Evolutionary conservation across 2,329 filamentous ascomycete genomes (phyloP).

Genomic region (Diaporthe sp.): DNA sequence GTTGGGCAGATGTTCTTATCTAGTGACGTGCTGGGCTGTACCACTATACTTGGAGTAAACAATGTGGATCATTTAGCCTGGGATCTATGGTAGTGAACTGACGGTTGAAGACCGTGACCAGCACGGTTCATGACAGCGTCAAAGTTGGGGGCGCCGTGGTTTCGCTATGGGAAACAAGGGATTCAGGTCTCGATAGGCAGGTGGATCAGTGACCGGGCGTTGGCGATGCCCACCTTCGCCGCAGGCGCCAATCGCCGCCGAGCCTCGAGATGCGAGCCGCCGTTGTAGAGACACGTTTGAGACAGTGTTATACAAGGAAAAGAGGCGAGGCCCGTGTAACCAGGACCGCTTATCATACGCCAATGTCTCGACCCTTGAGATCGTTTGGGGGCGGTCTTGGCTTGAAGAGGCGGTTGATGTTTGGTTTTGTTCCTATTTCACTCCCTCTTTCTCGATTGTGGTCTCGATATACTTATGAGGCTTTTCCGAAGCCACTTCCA

Average conservation of each 20-base stretch:
- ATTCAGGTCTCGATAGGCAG: not conserved
- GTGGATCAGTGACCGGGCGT: not conserved
- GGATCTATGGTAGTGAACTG: too few relatives aligned
- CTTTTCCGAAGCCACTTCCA: not conserved
- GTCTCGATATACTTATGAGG: not conserved
- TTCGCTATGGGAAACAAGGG: not conserved
- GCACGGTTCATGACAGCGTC: not conserved
- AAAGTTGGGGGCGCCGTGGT: not conserved
- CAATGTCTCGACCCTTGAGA: not conserved
- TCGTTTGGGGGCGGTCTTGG: conserved; percentile 10
- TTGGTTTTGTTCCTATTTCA: not conserved
- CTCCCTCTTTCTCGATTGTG: not conserved
- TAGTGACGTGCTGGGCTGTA: too few relatives aligned
- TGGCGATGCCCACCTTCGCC: not conserved
- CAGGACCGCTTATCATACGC: not conserved
- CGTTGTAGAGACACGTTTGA: conserved; percentile 13
- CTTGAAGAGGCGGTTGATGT: not conserved
- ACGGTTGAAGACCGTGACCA: too few relatives aligned
- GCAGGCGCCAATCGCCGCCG: not conserved
- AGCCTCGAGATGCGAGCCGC: not conserved
- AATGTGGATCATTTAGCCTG: too few relatives aligned
- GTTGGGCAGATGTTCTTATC: too few relatives aligned
- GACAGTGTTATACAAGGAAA: not conserved
- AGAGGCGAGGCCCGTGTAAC: not conserved
- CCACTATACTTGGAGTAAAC: too few relatives aligned